Conservation (phyloP, 2,329 filamentous ascomycete genomes). For the Remersonia thermophila region DNA sequence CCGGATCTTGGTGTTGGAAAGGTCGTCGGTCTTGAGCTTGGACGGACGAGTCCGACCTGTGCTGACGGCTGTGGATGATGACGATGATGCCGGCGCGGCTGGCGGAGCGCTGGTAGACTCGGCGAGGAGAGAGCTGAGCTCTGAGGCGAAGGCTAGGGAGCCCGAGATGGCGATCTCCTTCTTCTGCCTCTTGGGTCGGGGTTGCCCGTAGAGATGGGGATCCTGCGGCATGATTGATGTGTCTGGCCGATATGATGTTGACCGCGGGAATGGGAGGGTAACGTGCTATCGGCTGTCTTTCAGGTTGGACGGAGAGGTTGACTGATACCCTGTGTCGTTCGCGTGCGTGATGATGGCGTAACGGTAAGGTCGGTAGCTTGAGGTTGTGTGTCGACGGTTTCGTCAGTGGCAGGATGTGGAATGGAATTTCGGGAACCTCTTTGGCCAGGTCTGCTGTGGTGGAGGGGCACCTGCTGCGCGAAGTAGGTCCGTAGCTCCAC, state of each 20-base stretch:
- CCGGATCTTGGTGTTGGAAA: slow-evolving; percentile 45
- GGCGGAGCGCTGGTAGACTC: slow-evolving; percentile 27
- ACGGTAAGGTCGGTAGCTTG: slow-evolving; percentile 1
- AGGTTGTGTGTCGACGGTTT: no score
- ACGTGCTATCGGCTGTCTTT: no score
- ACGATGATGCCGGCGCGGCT: slow-evolving; percentile 25
- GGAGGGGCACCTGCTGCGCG: no score
- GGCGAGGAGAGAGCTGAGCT: slow-evolving; percentile 71
- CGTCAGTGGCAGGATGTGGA: no score
- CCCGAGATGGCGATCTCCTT: slow-evolving; percentile 60
- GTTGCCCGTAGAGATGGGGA: slow-evolving; percentile 63
- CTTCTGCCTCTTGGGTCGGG: slow-evolving; percentile 54
- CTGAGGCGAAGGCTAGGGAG: slow-evolving; percentile 75
- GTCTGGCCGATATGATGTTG: background rate
- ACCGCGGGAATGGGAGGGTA: background rate
- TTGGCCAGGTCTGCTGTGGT: no score
- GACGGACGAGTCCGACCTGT: slow-evolving; percentile 39
- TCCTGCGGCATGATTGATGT: slow-evolving; percentile 35
- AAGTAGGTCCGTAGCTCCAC: no score
- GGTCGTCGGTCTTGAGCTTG: slow-evolving; percentile 47
- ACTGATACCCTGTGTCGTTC: no score
- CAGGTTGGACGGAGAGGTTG: no score
- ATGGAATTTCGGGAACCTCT: no score
- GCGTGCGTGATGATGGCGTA: no score
- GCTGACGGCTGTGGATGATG: slow-evolving; percentile 26